Evolutionary conservation across 73 alveolate species (phyloP), one percentile per base, ranked within the genome.

Genomic region (Durusdinium trenchii): DNA sequence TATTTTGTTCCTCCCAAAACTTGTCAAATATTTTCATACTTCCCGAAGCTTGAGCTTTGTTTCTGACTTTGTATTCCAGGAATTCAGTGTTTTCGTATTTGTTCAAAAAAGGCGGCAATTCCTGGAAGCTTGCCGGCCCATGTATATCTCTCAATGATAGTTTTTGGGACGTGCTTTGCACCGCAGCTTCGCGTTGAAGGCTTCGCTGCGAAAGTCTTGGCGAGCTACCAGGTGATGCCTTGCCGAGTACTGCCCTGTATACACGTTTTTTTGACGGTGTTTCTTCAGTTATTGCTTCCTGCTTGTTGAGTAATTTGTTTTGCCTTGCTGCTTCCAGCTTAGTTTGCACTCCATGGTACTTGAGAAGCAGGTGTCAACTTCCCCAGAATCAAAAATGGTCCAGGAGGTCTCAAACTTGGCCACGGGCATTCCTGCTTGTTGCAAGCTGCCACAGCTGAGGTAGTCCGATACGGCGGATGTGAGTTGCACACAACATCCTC

Each of bases 401-500:
- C 69, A 47, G 93, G 73, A 83, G 73, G 73, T 47, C 48, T 30
- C 69, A 23, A 32, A n/a, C 42, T 6, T 28, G 12, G 42, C 45
- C 42, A 38, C 79, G 42, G 12, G 23, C 12, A 16, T 64, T 64
- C 79, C 32, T 16, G 69, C 69, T 16, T 57, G 69, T 57, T 57
- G 32, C 32, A 57, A 36, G 52, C 32, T 45, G 62, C 86, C 45
- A 42, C 16, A n/a, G n/a, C n/a, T n/a, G 99, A 99, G 99, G 99
- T 99, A 75, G 99, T 99, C 54, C 95, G 99, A 85, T 99, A 96
- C 95, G 99, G 99, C 69, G 99, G 99, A 81, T 96, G 99, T 28
- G 99, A 95, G 98, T 99, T 99, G 47, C 99, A 99, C 96, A 99
- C 99, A 43, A 99, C 99, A 57, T 94, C 99, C 52, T 99, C 99